Evolutionary conservation across 1,139 yeast genomes (phyloP), one percentile per base, ranked within the genome.

Genomic region (Suhomyces chickasaworum): DNA sequence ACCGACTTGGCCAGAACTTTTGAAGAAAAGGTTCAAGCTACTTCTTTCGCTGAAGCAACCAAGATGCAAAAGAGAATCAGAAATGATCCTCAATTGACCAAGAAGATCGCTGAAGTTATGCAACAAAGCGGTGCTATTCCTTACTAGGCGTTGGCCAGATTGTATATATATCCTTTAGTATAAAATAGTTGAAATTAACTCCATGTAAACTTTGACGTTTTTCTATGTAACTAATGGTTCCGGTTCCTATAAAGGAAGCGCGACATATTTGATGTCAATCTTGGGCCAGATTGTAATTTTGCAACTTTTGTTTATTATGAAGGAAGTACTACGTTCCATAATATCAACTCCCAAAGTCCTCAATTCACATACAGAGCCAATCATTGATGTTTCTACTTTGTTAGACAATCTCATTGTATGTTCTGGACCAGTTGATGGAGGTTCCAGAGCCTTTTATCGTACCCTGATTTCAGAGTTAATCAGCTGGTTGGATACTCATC

Each of bases 31-130:
- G 77, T 87, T 50, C 97, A 90, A 73, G 95, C 97, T 47, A 84
- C 90, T 53, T 86, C 95, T 30, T 88, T 89, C 61, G 95, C 95
- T 51, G 97, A 89, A 71, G 97, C 97, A 52, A 83, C 90, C 44
- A 86, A 86, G 68, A 81, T 87, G 75, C 96, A 88, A 74, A 73
- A 82, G 61, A 81, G 81, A 64, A 80, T 87, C 57, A 84, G 78
- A 66, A 69, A 77, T 45, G 93, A 86, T 64, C 87, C 89, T 41
- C 66, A 77, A 31, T 75, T 86, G 63, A 66, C 74, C 44, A 63
- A 63, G 47, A 75, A 73, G 62, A 73, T 75, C 56, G 66, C 65
- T 47, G 78, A 75, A 57, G 69, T 72, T 48, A 71, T 73, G 77
- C 67, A 69, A 58, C 70, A 66, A 56, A 50, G 53, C 46, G 56